A percentile compares a stretch with the other conserved stretches of the same genome.
Conservation (phyloP, 2,329 filamentous ascomycete genomes). For the Elsinoe australis region DNA sequence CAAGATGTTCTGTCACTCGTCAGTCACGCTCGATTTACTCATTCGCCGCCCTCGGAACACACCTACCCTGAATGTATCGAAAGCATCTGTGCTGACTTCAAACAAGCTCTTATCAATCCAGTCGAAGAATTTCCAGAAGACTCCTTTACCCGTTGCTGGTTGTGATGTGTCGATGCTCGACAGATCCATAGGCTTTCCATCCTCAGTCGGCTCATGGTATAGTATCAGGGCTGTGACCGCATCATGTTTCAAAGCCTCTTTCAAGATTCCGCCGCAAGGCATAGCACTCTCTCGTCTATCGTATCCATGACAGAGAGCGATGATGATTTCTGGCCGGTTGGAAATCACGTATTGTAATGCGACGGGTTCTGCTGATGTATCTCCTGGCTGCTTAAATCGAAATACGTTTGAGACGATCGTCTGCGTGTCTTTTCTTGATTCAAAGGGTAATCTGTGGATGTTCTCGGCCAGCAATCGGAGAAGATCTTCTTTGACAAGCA, state of each 20-base stretch:
- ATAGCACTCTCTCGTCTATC: slow-evolving; percentile 86
- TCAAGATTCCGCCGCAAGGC: slow-evolving; percentile 78
- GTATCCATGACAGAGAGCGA: slow-evolving; percentile 83
- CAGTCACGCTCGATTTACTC: slow-evolving; percentile 19
- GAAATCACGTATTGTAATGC: slow-evolving; percentile 85
- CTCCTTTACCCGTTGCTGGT: slow-evolving; percentile 68
- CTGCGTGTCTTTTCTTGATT: slow-evolving; percentile 90
- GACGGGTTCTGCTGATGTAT: slow-evolving; percentile 64
- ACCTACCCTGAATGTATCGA: slow-evolving; percentile 90
- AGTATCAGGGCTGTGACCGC: slow-evolving; percentile 83
- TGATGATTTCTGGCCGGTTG: slow-evolving; percentile 75
- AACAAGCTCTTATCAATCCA: slow-evolving; percentile 97
- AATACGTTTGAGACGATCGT: slow-evolving; percentile 94
- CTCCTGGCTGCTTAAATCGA: slow-evolving; percentile 67
- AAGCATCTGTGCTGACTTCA: slow-evolving; percentile 93
- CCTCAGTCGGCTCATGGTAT: slow-evolving; percentile 74
- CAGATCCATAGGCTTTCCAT: slow-evolving; percentile 67
- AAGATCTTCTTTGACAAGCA: slow-evolving; percentile 82
- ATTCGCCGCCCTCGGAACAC: no score
- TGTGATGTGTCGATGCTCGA: slow-evolving; percentile 68
- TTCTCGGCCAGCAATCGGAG: slow-evolving; percentile 74
- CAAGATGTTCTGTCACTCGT: slow-evolving; percentile 63
- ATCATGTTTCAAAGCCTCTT: slow-evolving; percentile 86
- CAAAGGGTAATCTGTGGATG: slow-evolving; percentile 82
- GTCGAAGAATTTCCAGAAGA: slow-evolving; percentile 95